These are phyloP conservation scores for Penicillium sp. DNA, from an alignment of 2,329 filamentous ascomycete genomes.

Conservation along the genomic window DNA sequence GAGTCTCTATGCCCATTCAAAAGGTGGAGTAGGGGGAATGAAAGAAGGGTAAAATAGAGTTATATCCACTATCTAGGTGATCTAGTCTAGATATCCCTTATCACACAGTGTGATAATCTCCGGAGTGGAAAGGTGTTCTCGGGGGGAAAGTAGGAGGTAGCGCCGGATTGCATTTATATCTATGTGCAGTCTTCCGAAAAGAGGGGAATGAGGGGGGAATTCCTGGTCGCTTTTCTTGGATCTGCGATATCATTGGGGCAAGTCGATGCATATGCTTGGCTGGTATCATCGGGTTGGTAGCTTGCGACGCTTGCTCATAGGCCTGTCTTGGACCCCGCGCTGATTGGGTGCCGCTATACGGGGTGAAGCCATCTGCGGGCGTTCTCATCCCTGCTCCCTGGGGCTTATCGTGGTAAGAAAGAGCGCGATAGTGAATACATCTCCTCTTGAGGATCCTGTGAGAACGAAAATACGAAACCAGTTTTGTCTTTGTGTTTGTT, in stretches of 20 bases:
- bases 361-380: background rate
- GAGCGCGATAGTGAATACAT: no score
- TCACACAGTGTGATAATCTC: background rate
- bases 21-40: conserved; percentile 9
- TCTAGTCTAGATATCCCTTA: background rate
- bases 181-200: background rate
- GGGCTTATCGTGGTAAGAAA: background rate
- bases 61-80: conserved; percentile 1
- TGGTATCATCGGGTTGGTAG: conserved; percentile 5
- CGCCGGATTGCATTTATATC: conserved; percentile 6
- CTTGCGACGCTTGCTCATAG: conserved; percentile 2
- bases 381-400: background rate
- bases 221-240: conserved; percentile 4
- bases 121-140: background rate
- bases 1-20: conserved; percentile 44
- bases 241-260: conserved; percentile 17
- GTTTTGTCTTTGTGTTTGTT: background rate
- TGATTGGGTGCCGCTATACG: conserved; percentile 12
- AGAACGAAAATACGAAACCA: background rate
- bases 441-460: no score
- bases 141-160: background rate
- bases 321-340: conserved; percentile 8
- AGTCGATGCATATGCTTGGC: conserved; percentile 14
- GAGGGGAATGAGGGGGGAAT: conserved; percentile 15
- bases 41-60: conserved; percentile 1